Percentiles rank a stretch among this genome's conserved stretches.
Conservation (phyloP, 2,329 filamentous ascomycete genomes). For the Talaromyces sp. region DNA sequence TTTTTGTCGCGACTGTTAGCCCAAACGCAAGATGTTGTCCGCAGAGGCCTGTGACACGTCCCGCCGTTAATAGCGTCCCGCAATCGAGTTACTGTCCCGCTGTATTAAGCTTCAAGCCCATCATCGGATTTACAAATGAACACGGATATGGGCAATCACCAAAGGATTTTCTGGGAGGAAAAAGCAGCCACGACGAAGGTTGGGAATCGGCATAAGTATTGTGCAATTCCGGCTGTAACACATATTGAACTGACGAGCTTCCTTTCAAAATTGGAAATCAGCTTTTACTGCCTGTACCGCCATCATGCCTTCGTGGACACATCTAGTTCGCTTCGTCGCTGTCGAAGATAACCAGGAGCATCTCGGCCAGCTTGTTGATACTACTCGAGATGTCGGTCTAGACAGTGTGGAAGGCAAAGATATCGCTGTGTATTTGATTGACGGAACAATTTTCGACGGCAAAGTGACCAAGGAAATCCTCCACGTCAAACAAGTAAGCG, state of each 20-base stretch:
- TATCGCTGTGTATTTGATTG: conserved; percentile 26
- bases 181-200: no score
- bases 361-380: conserved; percentile 31
- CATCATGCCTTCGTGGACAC: conserved; percentile 26
- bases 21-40: neutral
- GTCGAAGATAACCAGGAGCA: conserved; percentile 29
- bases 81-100: neutral
- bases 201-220: neutral
- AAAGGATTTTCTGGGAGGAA: no score
- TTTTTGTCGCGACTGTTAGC: neutral
- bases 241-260: no score
- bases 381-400: conserved; percentile 26
- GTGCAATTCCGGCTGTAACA: neutral
- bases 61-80: neutral
- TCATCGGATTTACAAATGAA: neutral
- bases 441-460: conserved; percentile 31
- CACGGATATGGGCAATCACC: no score
- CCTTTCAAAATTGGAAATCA: no score
- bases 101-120: neutral
- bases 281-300: neutral
- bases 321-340: conserved; percentile 32
- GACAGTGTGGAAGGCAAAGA: conserved; percentile 23
- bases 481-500: conserved; percentile 23
- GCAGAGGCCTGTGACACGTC: neutral
- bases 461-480: conserved; percentile 25